Conservation (phyloP, 352 stramenopile genomes). For the Globisporangium echinulatum region DNA sequence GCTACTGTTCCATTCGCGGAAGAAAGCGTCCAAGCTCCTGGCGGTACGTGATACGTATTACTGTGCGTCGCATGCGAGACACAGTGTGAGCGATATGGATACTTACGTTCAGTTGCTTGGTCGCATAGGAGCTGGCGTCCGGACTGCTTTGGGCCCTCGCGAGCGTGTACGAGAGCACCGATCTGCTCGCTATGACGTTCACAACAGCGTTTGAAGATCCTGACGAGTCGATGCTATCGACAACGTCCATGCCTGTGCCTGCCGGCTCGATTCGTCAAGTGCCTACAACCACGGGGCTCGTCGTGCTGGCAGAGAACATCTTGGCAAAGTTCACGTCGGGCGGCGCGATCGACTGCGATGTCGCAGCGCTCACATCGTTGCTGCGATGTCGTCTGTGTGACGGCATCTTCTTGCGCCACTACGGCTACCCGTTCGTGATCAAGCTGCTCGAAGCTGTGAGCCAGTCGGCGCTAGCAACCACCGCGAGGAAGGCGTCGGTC, state of each 20-base stretch:
- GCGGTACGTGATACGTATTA: background rate
- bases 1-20: conserved; percentile 6
- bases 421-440: conserved; percentile 12
- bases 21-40: conserved; percentile 8
- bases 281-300: conserved; percentile 7
- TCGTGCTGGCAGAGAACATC: conserved; percentile 10
- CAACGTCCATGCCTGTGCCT: background rate
- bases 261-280: background rate
- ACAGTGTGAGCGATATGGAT: no score
- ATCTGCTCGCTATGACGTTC: conserved; percentile 1
- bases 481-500: background rate
- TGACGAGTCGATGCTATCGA: background rate
- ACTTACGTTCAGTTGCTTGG: background rate
- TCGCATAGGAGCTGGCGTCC: conserved; percentile 10
- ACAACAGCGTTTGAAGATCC: conserved; percentile 5
- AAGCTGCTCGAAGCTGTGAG: conserved; percentile 8
- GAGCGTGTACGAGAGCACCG: conserved; percentile 6
- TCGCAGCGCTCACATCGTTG: conserved; percentile 9
- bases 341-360: conserved; percentile 7
- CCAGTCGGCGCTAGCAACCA: background rate
- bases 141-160: conserved; percentile 16
- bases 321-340: conserved; percentile 7
- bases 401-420: conserved; percentile 6
- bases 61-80: no score
- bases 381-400: conserved; percentile 5